These are phyloP conservation scores for Kandelia obovata DNA, from an alignment of 345 rosid species.

Conservation along the genomic window DNA sequence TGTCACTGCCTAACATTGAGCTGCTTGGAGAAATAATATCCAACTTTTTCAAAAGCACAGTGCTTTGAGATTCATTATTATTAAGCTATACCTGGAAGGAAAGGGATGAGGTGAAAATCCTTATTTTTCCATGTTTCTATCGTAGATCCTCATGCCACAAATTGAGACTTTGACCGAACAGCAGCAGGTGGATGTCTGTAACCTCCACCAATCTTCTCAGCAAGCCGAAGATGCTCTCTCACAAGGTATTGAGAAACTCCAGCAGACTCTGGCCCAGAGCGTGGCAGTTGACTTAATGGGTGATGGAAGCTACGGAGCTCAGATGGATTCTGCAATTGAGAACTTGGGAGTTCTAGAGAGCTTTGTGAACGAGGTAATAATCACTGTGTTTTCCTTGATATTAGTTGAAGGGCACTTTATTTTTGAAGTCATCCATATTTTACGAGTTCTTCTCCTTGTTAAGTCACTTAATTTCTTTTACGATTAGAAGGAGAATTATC, in stretches of 20 bases:
- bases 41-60: too few relatives aligned
- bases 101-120: neutral
- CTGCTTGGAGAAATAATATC: too few relatives aligned
- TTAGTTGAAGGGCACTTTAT: conserved; percentile 3
- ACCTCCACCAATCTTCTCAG: conserved; percentile 71
- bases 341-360: conserved; percentile 70
- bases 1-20: too few relatives aligned
- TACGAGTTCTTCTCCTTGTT: neutral
- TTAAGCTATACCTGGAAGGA: too few relatives aligned
- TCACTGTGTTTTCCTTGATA: neutral
- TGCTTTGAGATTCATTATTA: too few relatives aligned
- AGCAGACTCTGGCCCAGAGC: conserved; percentile 46
- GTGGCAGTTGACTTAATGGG: conserved; percentile 42
- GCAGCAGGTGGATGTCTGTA: conserved; percentile 49
- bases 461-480: neutral
- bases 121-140: conserved; percentile 3
- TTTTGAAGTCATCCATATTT: neutral
- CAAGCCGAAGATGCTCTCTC: conserved; percentile 88
- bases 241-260: conserved; percentile 42
- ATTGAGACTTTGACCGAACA: conserved; percentile 72
- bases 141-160: conserved; percentile 65
- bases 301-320: conserved; percentile 33
- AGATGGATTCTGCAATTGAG: conserved; percentile 55
- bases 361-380: conserved; percentile 75
- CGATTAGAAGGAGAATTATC: neutral